Evolutionary conservation across 148 eudicot genomes (phyloP).

Genomic region (Persicaria tinctoria): DNA sequence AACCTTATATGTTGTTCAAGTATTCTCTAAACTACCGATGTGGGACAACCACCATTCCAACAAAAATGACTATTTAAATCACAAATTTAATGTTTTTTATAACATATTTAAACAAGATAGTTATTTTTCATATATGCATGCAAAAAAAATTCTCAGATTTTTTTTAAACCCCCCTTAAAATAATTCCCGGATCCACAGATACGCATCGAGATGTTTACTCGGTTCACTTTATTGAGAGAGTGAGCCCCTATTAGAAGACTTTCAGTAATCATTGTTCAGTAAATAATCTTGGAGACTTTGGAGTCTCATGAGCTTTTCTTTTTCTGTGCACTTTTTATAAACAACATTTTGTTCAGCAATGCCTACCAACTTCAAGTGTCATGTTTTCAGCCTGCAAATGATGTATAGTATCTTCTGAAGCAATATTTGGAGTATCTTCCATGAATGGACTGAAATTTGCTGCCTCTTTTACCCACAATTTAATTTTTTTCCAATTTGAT

Average conservation of each 20-base stretch:
- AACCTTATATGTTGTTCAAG: too few species aligned
- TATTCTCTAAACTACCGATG: too few species aligned
- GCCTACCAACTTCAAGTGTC: neutral
- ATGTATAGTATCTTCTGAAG: neutral
- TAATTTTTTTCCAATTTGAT: too few species aligned
- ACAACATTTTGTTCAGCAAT: neutral
- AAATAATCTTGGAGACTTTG: neutral
- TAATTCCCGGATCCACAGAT: too few species aligned
- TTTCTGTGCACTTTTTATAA: neutral
- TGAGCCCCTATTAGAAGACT: neutral
- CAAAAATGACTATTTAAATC: too few species aligned
- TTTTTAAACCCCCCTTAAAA: too few species aligned
- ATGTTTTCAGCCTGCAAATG: neutral
- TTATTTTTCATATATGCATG: too few species aligned
- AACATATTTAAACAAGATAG: too few species aligned
- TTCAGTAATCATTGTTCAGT: neutral
- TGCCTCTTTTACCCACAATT: neutral
- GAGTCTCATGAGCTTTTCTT: slow-evolving; percentile 4
- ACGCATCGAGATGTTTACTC: neutral
- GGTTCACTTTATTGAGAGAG: neutral
- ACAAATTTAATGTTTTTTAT: too few species aligned
- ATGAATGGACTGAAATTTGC: neutral
- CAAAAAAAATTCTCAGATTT: too few species aligned
- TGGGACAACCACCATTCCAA: too few species aligned
- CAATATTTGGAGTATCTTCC: neutral